These are phyloP conservation scores for Dioscorea alata DNA, from an alignment of 106 monocot species.

Conservation along the genomic window DNA sequence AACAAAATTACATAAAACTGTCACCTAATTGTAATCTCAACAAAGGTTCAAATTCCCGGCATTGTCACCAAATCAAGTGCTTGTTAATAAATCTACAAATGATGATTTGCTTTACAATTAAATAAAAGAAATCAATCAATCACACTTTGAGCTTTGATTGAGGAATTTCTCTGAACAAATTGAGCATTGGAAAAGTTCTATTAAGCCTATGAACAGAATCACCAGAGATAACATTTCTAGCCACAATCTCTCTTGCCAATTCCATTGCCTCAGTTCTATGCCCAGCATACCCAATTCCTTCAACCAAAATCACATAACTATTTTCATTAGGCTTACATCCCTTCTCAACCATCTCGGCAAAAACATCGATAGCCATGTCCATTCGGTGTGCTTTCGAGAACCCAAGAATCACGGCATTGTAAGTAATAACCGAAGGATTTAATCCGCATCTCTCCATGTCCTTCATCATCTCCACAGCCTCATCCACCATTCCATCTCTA, in stretches of 20 bases:
- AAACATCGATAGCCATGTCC: slow-evolving; percentile 23
- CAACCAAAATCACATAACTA: slow-evolving; percentile 40
- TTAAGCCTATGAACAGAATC: slow-evolving; percentile 38
- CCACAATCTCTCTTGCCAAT: slow-evolving; percentile 30
- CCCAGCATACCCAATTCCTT: slow-evolving; percentile 54
- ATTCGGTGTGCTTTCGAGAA: slow-evolving; percentile 47
- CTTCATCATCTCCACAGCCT: slow-evolving; percentile 35
- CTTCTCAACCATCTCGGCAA: slow-evolving; percentile 46
- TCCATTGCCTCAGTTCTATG: slow-evolving; percentile 44
- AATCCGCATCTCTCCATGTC: slow-evolving; percentile 41
- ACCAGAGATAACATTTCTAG: slow-evolving; percentile 22
- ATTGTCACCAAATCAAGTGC: too few relatives aligned
- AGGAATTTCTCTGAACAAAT: slow-evolving; percentile 11
- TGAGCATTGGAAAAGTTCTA: slow-evolving; percentile 29
- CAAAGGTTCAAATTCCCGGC: too few relatives aligned
- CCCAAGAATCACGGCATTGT: slow-evolving; percentile 57
- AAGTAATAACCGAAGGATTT: slow-evolving; percentile 40
- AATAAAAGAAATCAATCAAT: too few relatives aligned
- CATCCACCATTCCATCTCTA: slow-evolving; percentile 64
- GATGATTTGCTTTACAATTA: too few relatives aligned
- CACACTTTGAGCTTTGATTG: too few relatives aligned
- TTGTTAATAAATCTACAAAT: too few relatives aligned
- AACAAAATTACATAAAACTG: too few relatives aligned
- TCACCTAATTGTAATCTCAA: too few relatives aligned
- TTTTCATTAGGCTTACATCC: slow-evolving; percentile 37